These are phyloP conservation scores for Jaltomata sinuosa DNA, from an alignment of 257 asterid genomes.

Conservation along the genomic window DNA sequence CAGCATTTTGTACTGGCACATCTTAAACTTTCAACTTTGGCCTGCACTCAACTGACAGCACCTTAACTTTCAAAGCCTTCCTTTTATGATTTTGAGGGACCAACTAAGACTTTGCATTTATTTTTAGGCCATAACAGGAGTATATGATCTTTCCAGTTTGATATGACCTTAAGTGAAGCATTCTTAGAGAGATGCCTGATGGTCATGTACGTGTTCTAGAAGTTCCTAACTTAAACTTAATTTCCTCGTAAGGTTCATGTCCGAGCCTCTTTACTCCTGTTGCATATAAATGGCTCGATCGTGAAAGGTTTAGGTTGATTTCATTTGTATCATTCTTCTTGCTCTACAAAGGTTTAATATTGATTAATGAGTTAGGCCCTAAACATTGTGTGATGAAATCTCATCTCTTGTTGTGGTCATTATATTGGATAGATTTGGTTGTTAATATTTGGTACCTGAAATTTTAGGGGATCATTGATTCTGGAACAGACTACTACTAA, in stretches of 20 bases:
- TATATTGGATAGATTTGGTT: background rate
- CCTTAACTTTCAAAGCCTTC: background rate
- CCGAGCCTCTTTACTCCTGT: background rate
- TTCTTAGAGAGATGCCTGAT: background rate
- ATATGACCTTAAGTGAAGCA: background rate
- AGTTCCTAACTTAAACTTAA: background rate
- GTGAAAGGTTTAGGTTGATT: background rate
- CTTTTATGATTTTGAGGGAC: background rate
- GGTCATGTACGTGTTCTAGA: background rate
- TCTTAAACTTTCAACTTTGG: background rate
- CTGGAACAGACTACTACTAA: background rate
- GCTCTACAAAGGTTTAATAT: background rate
- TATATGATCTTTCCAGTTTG: background rate
- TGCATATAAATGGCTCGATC: background rate
- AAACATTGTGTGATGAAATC: background rate
- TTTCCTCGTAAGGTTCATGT: background rate
- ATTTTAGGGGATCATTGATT: background rate
- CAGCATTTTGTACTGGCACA: background rate
- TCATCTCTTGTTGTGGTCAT: background rate
- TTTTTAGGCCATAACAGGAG: background rate
- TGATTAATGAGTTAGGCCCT: background rate
- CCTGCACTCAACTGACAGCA: background rate
- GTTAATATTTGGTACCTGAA: background rate
- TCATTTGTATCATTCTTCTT: background rate
- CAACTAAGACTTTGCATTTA: background rate